A percentile compares a stretch with the other conserved stretches of the same genome.
Conservation (phyloP, 2,329 filamentous ascomycete species). For the Lasiodiplodia sp. region DNA sequence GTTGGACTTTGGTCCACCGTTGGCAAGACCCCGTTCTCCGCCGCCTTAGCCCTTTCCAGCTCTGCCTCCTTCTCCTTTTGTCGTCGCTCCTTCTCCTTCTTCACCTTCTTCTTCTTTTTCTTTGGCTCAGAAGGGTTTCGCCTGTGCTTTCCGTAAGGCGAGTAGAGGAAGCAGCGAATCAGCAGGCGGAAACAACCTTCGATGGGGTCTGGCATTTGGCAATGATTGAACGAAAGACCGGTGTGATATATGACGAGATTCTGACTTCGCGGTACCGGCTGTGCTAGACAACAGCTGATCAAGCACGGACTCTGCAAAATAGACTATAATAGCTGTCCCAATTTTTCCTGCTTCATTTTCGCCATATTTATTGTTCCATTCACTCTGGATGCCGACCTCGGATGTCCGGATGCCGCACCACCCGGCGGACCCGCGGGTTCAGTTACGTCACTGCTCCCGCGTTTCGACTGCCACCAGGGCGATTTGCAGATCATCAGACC, state of each 20-base stretch:
- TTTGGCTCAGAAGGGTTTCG: neutral
- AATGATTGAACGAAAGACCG: neutral
- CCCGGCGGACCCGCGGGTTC: neutral
- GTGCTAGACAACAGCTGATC: no score
- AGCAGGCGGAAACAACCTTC: neutral
- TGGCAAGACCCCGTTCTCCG: constrained; percentile 1
- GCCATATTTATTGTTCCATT: neutral
- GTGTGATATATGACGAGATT: neutral
- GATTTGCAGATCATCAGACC: constrained; percentile 2
- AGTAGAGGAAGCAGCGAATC: constrained; percentile 8
- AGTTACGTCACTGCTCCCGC: constrained; percentile 3
- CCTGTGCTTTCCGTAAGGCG: constrained; percentile 7
- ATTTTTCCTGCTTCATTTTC: neutral
- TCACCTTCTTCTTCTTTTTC: neutral
- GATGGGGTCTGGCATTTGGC: neutral
- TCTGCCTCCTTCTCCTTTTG: neutral
- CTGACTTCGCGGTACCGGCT: no score
- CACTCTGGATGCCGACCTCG: neutral
- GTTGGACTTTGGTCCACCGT: neutral
- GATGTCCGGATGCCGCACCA: constrained; percentile 2
- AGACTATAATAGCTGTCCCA: neutral
- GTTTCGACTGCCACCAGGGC: neutral
- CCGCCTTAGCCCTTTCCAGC: neutral
- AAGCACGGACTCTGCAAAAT: neutral
- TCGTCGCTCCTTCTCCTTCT: neutral